These are phyloP conservation scores for Athelia sp. DNA, from an alignment of 1,284 basidiomycete genomes.

Conservation along the genomic window DNA sequence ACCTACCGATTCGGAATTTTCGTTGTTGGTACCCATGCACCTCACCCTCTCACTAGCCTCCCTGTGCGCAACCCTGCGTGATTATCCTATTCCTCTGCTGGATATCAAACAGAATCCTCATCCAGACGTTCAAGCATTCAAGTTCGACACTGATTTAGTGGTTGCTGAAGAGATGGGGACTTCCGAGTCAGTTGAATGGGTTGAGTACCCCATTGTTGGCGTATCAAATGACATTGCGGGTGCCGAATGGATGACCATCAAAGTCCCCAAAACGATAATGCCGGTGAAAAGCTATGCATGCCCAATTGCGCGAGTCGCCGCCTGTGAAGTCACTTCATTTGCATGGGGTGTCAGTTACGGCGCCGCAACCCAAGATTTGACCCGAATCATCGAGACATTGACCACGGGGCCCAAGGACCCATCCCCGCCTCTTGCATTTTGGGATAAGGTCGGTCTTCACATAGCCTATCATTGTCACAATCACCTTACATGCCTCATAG, in stretches of 20 bases:
- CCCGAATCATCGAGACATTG: conserved; percentile 80
- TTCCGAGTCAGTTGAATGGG: conserved; percentile 66
- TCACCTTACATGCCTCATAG: conserved; percentile 35
- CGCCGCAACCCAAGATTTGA: conserved; percentile 84
- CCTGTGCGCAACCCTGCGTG: conserved; percentile 67
- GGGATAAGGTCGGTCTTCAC: conserved; percentile 71
- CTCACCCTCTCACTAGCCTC: conserved; percentile 68
- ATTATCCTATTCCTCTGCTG: conserved; percentile 73
- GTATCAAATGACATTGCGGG: conserved; percentile 47
- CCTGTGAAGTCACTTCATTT: conserved; percentile 68
- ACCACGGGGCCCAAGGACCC: conserved; percentile 79
- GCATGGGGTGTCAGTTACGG: conserved; percentile 91
- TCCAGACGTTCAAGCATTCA: conserved; percentile 41
- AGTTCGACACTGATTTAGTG: conserved; percentile 79
- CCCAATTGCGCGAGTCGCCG: conserved; percentile 65
- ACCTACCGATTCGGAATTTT: conserved; percentile 70
- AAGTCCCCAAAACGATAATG: conserved; percentile 91
- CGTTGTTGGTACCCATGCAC: conserved; percentile 82
- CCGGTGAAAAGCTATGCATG: conserved; percentile 91
- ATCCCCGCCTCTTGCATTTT: conserved; percentile 89
- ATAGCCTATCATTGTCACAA: too few species aligned
- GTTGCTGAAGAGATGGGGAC: conserved; percentile 88
- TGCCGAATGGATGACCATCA: conserved; percentile 54
- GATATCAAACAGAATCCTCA: conserved; percentile 47
- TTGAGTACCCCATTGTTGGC: conserved; percentile 62